Evolutionary conservation across 768 basidiomycete genomes (phyloP), one percentile per base, ranked within the genome.

Genomic region (Boletus edulis): DNA sequence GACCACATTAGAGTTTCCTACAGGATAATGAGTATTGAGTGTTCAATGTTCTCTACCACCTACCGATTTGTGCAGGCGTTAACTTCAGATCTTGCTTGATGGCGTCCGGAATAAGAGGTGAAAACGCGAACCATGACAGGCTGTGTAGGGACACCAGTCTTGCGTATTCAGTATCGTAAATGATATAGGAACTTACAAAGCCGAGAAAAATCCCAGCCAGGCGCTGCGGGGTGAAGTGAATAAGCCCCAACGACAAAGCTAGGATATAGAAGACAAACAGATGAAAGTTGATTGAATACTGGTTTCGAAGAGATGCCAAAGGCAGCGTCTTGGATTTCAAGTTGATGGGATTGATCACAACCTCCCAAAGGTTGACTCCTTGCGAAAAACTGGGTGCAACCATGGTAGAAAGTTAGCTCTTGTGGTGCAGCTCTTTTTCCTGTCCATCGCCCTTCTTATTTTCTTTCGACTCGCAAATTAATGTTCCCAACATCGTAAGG

Each of bases 101-200:
- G 31, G 75, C 80, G 10, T 81, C 78, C 0, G 82, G 80, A 35
- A 82, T 76, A 15, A 85, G 76, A 0, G 83, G 83, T n/a, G 82
- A 74, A 60, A 85, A 84, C 1, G 83, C 82, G 53, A 84, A 84
- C 84, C 82, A 79, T 1, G 73, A 72, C 27, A 75, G 49, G 42
- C 73, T 74, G 48, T 13, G 31, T 15, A 14, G 2, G 13, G 15
- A 40, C 22, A 35, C 15, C 24, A 22, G 29, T 22, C 38, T 22
- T 35, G 44, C 24, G 53, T 35, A 9, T 49, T 11, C 34, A 41
- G 9, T 5, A 20, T 50, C 43, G 27, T 9, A 27, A 29, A 20
- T 1, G n/a, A 1, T 18, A 15, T 5, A 10, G 3, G 38, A 17
- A 46, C 54, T 50, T 34, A 55, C 54, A 55, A 55, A 5, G 54